Evolutionary conservation across 176 grass and related monocot species (phyloP), one percentile per base, ranked within the genome.

Genomic region (Rhynchospora breviuscula): DNA sequence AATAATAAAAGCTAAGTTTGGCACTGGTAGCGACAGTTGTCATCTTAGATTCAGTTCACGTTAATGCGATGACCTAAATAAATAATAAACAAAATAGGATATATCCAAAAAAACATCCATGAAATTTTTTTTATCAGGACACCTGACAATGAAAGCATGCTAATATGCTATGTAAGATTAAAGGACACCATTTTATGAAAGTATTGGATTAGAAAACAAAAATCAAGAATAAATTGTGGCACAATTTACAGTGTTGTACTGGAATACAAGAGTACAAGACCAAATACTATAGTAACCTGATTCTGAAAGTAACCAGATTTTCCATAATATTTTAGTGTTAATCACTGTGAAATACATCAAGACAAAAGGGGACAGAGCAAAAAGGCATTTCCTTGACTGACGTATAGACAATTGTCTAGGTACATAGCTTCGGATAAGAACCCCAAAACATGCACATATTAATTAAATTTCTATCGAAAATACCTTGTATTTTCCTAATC

Each of bases 371-470:
- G 53, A 44, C 66, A 44, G 33, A 82, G 29, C 47, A 82, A 75
- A 80, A 66, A 67, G 60, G 59, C 40, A 66, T 82, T 82, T 67
- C 8, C 14, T 60, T 63, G 74, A 80, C 31, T 63, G 33, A 29
- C n/a, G n/a, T 19, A 59, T 59, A 59, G 57, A 59, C 57, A 18
- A 59, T 18, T 35, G 17, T 67, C 15, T 43, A 69, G 23, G 15
- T 57, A n/a, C 25, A 22, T 67, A 15, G 84, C 83, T 90, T 64
- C 78, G 83, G 88, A 92, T 94, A 90, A 80, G 81, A 63, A 82
- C 6, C 5, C 44, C 59, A 72, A 67, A 66, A 68, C 31, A 25
- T 22, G 13, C 33, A 57, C 53, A 60, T 18, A 79, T 57, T 74
- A 73, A 81, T 81, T 60, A 81, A 66, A 46, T 5, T 59, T 40